phyloP scores from a whole-genome alignment of 305 asterid genomes.

The Solanum hybrid region DNA sequence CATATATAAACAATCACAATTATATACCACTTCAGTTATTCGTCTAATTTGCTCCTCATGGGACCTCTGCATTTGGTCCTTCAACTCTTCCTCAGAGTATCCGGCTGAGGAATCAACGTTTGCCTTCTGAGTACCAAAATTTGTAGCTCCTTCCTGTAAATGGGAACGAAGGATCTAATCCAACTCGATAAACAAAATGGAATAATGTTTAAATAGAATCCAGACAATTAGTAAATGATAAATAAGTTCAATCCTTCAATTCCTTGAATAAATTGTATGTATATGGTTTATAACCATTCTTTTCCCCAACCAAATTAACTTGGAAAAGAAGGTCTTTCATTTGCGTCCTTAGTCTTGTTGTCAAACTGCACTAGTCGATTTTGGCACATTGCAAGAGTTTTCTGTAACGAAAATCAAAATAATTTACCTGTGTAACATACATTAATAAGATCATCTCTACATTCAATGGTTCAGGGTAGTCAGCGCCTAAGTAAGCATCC shows the following conservation, averaged over 20 bases:
- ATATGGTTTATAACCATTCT: slow-evolving; percentile 42
- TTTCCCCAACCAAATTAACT: slow-evolving; percentile 26
- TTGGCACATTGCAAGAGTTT: not conserved
- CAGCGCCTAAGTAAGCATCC: no score
- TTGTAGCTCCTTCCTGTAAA: no score
- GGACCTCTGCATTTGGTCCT: no score
- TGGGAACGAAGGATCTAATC: no score
- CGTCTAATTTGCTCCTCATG: no score
- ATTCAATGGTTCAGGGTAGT: not conserved
- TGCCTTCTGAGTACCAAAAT: no score
- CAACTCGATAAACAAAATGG: not conserved
- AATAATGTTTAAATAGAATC: not conserved
- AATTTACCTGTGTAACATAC: not conserved
- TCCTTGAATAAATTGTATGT: slow-evolving; percentile 36
- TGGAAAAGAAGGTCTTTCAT: slow-evolving; percentile 25
- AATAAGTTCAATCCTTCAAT: slow-evolving; percentile 31
- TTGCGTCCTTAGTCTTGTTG: slow-evolving; percentile 29
- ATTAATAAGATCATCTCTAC: not conserved
- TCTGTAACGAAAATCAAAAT: not conserved
- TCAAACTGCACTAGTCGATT: not conserved
- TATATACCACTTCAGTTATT: no score
- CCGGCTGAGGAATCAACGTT: no score
- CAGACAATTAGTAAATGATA: not conserved
- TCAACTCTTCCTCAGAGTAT: no score
- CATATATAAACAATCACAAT: no score